Conservation (phyloP, 495 filamentous ascomycete species). For the Trichoderma virens region DNA sequence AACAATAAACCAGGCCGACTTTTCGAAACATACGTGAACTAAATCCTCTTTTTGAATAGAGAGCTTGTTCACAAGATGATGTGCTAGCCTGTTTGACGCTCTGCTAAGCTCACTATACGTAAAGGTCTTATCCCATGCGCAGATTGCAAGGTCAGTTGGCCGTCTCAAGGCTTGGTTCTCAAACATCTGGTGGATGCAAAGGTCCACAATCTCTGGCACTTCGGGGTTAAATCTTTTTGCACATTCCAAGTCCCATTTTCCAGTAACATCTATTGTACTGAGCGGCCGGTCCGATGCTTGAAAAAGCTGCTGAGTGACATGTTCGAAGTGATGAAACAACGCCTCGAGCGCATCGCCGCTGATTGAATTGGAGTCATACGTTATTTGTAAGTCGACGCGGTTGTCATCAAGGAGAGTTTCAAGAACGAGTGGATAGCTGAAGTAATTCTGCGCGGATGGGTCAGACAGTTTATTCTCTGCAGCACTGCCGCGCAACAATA, state of each 20-base stretch:
- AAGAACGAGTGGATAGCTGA: background rate
- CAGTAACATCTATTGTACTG: background rate
- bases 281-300: background rate
- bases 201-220: constrained; percentile 3
- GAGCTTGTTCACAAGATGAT: background rate
- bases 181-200: background rate
- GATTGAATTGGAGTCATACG: background rate
- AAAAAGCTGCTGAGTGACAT: constrained; percentile 22
- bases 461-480: background rate
- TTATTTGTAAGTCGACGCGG: background rate
- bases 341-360: background rate
- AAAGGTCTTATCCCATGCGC: constrained; percentile 31
- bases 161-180: background rate
- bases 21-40: constrained; percentile 39
- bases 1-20: constrained; percentile 37
- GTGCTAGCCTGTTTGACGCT: background rate
- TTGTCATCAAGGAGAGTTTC: background rate
- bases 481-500: background rate
- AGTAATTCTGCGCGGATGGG: background rate
- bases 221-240: background rate
- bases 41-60: constrained; percentile 44
- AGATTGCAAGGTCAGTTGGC: constrained; percentile 16
- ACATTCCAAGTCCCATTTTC: background rate
- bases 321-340: constrained; percentile 10
- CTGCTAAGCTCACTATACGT: constrained; percentile 22